Base-by-base conservation (phyloP, 331 rosid species). In the Telfairia occidentalis region DNA sequence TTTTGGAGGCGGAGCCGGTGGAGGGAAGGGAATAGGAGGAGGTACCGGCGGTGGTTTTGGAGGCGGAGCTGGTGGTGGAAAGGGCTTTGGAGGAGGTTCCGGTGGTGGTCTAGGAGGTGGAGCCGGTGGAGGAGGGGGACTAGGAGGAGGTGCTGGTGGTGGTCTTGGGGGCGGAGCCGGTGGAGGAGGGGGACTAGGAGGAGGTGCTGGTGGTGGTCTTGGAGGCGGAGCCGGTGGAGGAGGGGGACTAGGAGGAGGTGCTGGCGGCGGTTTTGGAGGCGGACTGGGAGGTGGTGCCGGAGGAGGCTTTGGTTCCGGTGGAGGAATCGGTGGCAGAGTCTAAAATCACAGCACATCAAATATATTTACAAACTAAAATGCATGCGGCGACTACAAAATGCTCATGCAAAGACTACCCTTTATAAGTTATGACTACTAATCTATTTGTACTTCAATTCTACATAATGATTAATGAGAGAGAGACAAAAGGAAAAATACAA, bases 71-170 rank as follows among this genome's bases (percentile, higher is more conserved):
- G 82, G 77, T 0, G 79, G 79, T 1, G 82, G 84, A 1, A 0
- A 38, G 21, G n/a, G n/a, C n/a, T n/a, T n/a, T 0, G 84, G 78
- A 3, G 58, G 19, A 0, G 80, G 78, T 0, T n/a, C 13, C 0
- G 82, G 77, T 0, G 78, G 75, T 1, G 82, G 85, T 38, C n/a
- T n/a, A n/a, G 72, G 79, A 5, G 84, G 82, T 5, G 74, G 77
- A 0, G 77, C 46, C 0, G 57, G 53, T 4, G 77, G 81, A 0
- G 84, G 84, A 1, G 61, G 19, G 0, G 79, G 83, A 15, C n/a
- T n/a, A n/a, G 72, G 79, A 5, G 84, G 82, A 2, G 74, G 77
- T 0, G 77, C 46, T 1, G 57, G 53, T 4, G 87, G 78, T 1
- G 84, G 77, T 16, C n/a, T n/a, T 26, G 78, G 78, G 5, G 58